These are phyloP conservation scores for Wickerhamiella allomyrinae DNA, from an alignment of 805 yeast genomes.

Conservation along the genomic window DNA sequence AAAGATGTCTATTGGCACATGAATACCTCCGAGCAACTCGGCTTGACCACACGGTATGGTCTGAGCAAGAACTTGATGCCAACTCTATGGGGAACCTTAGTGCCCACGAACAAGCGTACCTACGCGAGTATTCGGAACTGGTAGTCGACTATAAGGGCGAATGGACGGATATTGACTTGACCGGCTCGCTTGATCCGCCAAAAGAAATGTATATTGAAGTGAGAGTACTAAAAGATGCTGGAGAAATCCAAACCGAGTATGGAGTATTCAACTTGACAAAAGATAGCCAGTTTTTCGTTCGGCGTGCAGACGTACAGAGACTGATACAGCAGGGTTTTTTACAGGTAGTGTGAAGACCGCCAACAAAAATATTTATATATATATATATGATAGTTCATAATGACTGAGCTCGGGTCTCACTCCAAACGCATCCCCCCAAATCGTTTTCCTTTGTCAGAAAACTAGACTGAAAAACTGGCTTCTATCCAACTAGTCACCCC, in stretches of 20 bases:
- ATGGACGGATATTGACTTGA: conserved; percentile 68
- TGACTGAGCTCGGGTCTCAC: background rate
- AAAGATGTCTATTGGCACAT: conserved; percentile 77
- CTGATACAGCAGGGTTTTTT: conserved; percentile 87
- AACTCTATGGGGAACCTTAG: conserved; percentile 38
- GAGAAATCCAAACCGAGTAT: conserved; percentile 93
- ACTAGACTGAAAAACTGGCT: too few relatives aligned
- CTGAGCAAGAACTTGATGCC: conserved; percentile 23
- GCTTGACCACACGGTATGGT: conserved; percentile 60
- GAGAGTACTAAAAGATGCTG: conserved; percentile 83
- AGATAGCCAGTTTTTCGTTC: conserved; percentile 85
- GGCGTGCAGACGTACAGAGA: conserved; percentile 89
- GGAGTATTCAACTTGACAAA: conserved; percentile 84
- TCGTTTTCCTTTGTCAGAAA: too few relatives aligned
- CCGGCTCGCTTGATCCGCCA: conserved; percentile 87
- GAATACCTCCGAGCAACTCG: conserved; percentile 56
- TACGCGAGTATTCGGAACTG: conserved; percentile 53
- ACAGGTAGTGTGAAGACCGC: conserved; percentile 53
- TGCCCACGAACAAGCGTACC: conserved; percentile 68
- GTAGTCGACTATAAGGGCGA: conserved; percentile 64
- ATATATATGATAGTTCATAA: background rate
- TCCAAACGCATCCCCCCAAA: too few relatives aligned
- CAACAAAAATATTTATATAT: background rate
- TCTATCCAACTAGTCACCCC: too few relatives aligned
- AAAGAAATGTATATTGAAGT: conserved; percentile 86